These are phyloP conservation scores for Candida gigantensis DNA, from an alignment of 1,139 yeast genomes.

Conservation along the genomic window DNA sequence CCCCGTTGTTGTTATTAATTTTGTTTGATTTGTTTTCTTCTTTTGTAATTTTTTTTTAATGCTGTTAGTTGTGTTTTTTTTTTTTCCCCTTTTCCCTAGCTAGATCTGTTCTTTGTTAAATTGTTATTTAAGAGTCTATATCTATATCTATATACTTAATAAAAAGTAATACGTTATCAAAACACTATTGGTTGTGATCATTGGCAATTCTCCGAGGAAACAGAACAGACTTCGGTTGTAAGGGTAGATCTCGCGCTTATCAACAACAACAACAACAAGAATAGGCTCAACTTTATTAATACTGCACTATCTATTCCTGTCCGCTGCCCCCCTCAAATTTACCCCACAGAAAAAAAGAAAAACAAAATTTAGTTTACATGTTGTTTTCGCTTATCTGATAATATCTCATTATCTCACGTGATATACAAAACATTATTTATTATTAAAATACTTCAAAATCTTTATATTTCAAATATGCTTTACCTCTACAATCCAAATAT, in stretches of 20 bases:
- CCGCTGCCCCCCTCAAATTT: slow-evolving; percentile 7
- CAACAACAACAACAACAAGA: too few species aligned
- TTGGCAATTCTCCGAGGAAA: too few species aligned
- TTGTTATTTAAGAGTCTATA: neutral
- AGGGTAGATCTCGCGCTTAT: too few species aligned
- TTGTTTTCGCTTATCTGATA: too few species aligned
- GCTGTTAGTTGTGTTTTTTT: neutral
- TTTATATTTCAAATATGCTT: slow-evolving; percentile 5
- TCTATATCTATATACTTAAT: too few species aligned
- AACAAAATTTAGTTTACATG: neutral
- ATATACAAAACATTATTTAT: neutral
- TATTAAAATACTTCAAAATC: slow-evolving; percentile 6
- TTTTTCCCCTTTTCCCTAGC: neutral
- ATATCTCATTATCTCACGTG: neutral
- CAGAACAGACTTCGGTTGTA: too few species aligned
- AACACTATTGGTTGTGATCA: too few species aligned
- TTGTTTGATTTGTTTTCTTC: neutral
- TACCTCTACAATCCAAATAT: slow-evolving; percentile 15
- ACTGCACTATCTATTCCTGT: too few species aligned
- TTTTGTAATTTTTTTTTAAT: too few species aligned
- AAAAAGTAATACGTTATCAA: too few species aligned
- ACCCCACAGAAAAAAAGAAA: slow-evolving; percentile 5
- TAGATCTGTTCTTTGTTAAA: neutral
- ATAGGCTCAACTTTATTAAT: too few species aligned
- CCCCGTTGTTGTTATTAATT: neutral